These are phyloP conservation scores for Xylaria sp. DNA, from an alignment of 495 filamentous ascomycete genomes.

Conservation along the genomic window DNA sequence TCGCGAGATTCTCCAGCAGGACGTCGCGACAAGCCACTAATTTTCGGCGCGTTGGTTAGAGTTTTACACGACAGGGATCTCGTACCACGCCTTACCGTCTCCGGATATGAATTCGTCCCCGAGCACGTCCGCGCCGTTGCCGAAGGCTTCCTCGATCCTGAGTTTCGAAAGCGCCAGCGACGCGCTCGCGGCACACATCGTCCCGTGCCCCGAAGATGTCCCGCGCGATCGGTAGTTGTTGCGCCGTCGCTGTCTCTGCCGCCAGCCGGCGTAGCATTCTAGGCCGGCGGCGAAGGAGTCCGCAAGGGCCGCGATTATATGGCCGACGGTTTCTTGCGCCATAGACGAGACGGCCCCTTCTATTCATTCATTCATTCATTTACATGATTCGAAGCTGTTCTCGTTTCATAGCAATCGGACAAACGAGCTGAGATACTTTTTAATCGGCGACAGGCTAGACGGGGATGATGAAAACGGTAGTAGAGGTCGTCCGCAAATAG, in stretches of 20 bases:
- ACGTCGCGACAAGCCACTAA: constrained; percentile 40
- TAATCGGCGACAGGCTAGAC: neutral
- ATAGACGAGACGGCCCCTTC: constrained; percentile 25
- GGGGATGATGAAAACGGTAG: neutral
- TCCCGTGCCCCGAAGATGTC: constrained; percentile 27
- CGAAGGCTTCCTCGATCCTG: constrained; percentile 45
- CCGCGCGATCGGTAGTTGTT: constrained; percentile 31
- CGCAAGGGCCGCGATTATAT: constrained; percentile 40
- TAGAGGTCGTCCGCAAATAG: neutral
- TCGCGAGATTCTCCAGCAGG: constrained; percentile 36
- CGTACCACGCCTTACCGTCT: constrained; percentile 44
- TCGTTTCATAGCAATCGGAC: neutral
- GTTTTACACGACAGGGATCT: neutral
- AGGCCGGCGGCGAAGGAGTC: constrained; percentile 44
- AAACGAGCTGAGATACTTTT: neutral
- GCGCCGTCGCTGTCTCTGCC: constrained; percentile 36
- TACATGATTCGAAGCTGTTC: neutral
- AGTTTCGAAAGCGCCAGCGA: constrained; percentile 44
- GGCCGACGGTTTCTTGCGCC: constrained; percentile 43
- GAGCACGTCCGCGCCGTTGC: constrained; percentile 45
- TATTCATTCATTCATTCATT: constrained; percentile 4
- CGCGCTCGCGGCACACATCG: constrained; percentile 40
- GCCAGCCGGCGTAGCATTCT: constrained; percentile 46
- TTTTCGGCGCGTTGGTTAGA: constrained; percentile 17
- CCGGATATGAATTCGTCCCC: constrained; percentile 44